Percentiles rank a stretch among this genome's conserved stretches.
Evolutionary conservation across 2,329 filamentous ascomycete species (phyloP).

Genomic region (Trichoderma simmonsii): DNA sequence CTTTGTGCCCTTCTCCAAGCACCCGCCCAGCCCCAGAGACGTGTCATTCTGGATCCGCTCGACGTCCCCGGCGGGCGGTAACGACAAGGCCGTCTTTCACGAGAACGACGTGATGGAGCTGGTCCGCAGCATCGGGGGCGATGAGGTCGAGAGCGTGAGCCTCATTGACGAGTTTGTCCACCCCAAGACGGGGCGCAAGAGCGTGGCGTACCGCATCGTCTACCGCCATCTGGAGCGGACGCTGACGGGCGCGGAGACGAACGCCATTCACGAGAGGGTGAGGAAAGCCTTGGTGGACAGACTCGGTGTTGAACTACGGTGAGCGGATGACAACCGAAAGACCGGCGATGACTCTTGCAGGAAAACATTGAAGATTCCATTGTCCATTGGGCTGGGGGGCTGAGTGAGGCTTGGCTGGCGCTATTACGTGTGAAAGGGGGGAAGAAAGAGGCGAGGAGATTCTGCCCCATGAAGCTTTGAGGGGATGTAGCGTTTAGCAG

Average conservation of each 20-base stretch:
- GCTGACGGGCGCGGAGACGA: constrained; percentile 78
- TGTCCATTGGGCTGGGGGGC: neutral
- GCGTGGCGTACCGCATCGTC: constrained; percentile 88
- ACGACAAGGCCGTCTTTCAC: constrained; percentile 59
- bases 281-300: constrained; percentile 61
- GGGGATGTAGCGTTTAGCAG: neutral
- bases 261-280: constrained; percentile 70
- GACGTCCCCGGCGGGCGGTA: constrained; percentile 46
- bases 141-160: constrained; percentile 81
- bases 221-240: constrained; percentile 92
- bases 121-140: constrained; percentile 76
- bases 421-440: constrained; percentile 2
- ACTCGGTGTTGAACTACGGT: constrained; percentile 67
- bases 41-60: constrained; percentile 82
- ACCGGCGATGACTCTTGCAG: neutral
- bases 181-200: constrained; percentile 77
- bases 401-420: constrained; percentile 8
- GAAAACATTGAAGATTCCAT: neutral
- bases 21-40: constrained; percentile 86
- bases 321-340: constrained; percentile 3
- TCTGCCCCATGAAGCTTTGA: neutral
- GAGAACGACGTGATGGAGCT: constrained; percentile 98
- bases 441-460: neutral
- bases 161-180: constrained; percentile 85
- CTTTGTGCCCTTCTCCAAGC: constrained; percentile 86